These are phyloP conservation scores for Hypoxylon sp. DNA, from an alignment of 2,329 filamentous ascomycete species.

Conservation along the genomic window DNA sequence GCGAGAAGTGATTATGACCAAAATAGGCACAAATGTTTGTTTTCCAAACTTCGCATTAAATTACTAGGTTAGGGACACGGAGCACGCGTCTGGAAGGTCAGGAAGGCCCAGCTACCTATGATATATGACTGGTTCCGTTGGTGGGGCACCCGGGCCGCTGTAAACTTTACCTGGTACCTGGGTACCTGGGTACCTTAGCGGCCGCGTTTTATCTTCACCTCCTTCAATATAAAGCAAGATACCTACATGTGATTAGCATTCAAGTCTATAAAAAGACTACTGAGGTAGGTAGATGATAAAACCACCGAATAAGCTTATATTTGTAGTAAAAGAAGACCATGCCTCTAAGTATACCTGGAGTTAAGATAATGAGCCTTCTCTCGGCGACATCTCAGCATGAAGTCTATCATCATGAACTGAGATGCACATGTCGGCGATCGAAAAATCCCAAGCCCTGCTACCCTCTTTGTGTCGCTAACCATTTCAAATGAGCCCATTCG, in stretches of 20 bases:
- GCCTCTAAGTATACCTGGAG: neutral
- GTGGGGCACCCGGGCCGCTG: slow-evolving; percentile 35
- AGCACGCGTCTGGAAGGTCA: slow-evolving; percentile 26
- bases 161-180: slow-evolving; percentile 1
- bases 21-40: slow-evolving; percentile 9
- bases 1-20: neutral
- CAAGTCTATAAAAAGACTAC: neutral
- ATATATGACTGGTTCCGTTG: slow-evolving; percentile 37
- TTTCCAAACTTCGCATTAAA: slow-evolving; percentile 16
- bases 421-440: neutral
- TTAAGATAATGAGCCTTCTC: neutral
- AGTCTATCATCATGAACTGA: neutral
- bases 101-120: too few species aligned
- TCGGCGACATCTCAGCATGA: neutral
- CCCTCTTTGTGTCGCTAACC: neutral
- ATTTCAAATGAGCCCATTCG: neutral
- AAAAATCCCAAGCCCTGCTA: neutral
- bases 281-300: neutral
- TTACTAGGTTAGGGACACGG: slow-evolving; percentile 23
- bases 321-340: neutral
- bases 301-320: neutral
- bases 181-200: neutral
- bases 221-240: neutral
- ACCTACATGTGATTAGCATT: too few species aligned
- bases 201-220: slow-evolving; percentile 4